Percentiles rank a stretch among this genome's conserved stretches.
Evolutionary conservation across 106 monocot genomes (phyloP).

Genomic region (Xerophyta viscosa): DNA sequence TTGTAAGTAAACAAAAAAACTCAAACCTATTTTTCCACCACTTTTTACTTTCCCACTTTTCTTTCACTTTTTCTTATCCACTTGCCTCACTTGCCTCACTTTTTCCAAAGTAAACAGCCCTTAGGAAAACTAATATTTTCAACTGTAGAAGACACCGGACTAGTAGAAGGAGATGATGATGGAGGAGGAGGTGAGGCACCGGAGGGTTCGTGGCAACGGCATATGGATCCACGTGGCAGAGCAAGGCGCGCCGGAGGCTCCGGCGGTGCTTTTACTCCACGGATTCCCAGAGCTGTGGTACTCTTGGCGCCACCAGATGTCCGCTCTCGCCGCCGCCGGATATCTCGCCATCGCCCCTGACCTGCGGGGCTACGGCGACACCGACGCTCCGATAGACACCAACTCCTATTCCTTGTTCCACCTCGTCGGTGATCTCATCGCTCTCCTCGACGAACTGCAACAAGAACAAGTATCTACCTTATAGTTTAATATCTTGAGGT

Average conservation of each 20-base stretch:
- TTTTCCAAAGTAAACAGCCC: too few species aligned
- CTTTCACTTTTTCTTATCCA: too few species aligned
- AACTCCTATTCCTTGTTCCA: slow-evolving; percentile 22
- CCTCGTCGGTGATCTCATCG: slow-evolving; percentile 38
- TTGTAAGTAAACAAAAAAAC: too few species aligned
- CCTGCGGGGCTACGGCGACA: slow-evolving; percentile 60
- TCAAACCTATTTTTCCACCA: too few species aligned
- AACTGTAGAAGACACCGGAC: too few species aligned
- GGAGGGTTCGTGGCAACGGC: slow-evolving; percentile 27
- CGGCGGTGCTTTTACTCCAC: slow-evolving; percentile 47
- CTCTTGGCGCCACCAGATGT: slow-evolving; percentile 68
- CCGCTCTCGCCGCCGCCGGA: slow-evolving; percentile 29
- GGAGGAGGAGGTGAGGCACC: neutral
- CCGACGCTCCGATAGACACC: slow-evolving; percentile 15
- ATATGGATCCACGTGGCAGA: slow-evolving; percentile 62
- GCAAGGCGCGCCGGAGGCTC: slow-evolving; percentile 34
- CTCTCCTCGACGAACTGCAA: slow-evolving; percentile 16
- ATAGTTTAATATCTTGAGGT: too few species aligned
- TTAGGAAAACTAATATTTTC: too few species aligned
- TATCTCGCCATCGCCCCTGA: slow-evolving; percentile 56
- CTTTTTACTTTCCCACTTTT: too few species aligned
- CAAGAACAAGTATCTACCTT: slow-evolving; percentile 5
- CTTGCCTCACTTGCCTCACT: too few species aligned
- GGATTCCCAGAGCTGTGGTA: slow-evolving; percentile 81
- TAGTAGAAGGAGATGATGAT: neutral